phyloP scores from a whole-genome alignment of 2,329 filamentous ascomycete species.

The Cercospora sesami region DNA sequence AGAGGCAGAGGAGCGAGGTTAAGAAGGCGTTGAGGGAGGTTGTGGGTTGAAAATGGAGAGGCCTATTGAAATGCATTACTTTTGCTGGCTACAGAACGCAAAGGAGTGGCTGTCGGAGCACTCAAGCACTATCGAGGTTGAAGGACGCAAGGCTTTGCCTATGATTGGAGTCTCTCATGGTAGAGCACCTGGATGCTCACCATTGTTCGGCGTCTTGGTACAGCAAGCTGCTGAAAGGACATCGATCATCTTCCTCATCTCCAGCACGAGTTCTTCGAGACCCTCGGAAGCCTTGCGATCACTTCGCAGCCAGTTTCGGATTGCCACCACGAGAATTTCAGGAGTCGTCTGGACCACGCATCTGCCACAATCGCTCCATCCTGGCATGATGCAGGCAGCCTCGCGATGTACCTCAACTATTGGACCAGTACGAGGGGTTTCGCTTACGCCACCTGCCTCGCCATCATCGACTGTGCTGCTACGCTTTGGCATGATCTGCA shows the following conservation, averaged over 20 bases:
- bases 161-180: not conserved
- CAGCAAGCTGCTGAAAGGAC: not conserved
- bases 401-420: constrained; percentile 12
- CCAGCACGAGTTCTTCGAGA: not conserved
- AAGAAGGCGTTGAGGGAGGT: constrained; percentile 64
- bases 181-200: not conserved
- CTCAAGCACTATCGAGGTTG: not conserved
- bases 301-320: not conserved
- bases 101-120: not conserved
- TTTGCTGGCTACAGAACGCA: not conserved
- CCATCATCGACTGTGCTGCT: not conserved
- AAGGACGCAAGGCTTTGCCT: not conserved
- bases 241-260: not conserved
- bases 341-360: constrained; percentile 6
- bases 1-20: constrained; percentile 70
- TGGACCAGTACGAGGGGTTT: not conserved
- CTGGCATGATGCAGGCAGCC: constrained; percentile 21
- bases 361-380: constrained; percentile 9
- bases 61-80: not conserved
- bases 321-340: not conserved
- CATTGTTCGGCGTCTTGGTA: not conserved
- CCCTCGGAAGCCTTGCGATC: not conserved
- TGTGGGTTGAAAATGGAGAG: constrained; percentile 19
- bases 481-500: not conserved
- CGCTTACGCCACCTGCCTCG: not conserved